These are phyloP conservation scores for Puccinia coronata DNA, from an alignment of 1,284 basidiomycete species.

Conservation along the genomic window DNA sequence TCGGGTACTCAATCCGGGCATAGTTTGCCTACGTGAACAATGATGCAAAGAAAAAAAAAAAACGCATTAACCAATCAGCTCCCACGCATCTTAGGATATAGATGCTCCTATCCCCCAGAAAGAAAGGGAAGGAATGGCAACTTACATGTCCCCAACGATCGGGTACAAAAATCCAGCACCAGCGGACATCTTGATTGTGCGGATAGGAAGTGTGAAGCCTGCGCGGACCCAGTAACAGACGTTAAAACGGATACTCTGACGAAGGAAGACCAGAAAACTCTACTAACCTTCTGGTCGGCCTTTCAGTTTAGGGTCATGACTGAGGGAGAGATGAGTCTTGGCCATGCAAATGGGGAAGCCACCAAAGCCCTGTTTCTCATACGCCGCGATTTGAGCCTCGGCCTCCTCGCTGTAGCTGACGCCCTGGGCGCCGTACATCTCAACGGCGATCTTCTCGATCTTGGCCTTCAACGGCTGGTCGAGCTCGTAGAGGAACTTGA, in stretches of 20 bases:
- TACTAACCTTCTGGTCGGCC: conserved; percentile 71
- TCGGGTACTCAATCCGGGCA: conserved; percentile 93
- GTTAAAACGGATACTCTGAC: conserved; percentile 29
- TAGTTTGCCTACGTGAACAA: conserved; percentile 96
- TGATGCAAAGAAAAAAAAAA: not conserved
- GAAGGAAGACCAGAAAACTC: not conserved
- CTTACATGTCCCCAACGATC: conserved; percentile 65
- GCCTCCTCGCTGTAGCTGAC: conserved; percentile 72
- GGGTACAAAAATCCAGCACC: conserved; percentile 97
- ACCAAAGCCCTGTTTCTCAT: conserved; percentile 84
- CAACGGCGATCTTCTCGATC: conserved; percentile 79
- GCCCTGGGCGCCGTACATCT: conserved; percentile 89
- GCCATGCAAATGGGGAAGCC: conserved; percentile 84
- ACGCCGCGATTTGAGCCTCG: conserved; percentile 81
- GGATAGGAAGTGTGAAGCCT: conserved; percentile 84
- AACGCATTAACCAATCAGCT: not conserved
- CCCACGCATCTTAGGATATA: not conserved
- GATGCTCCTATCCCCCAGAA: not conserved
- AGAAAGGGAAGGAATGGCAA: too few relatives aligned
- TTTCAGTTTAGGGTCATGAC: conserved; percentile 88
- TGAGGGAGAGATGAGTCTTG: conserved; percentile 96
- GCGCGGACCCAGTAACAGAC: conserved; percentile 22
- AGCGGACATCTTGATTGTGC: conserved; percentile 81
- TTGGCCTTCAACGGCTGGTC: conserved; percentile 81
- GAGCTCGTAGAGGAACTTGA: conserved; percentile 80